phyloP scores from a whole-genome alignment of 306 rosid species.

The Sophora flavescens region DNA sequence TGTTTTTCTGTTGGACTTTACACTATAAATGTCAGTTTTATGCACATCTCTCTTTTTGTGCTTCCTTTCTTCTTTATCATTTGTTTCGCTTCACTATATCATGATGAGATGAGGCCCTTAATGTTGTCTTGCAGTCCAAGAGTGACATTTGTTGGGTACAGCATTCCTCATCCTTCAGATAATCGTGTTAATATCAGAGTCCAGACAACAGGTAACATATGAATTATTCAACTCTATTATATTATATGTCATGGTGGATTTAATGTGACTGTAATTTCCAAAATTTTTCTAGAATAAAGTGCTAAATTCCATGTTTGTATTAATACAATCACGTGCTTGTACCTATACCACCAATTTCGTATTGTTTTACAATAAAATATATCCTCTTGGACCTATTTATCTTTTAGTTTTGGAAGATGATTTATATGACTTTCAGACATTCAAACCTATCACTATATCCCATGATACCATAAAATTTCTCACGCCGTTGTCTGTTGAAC shows the following conservation, averaged over 20 bases:
- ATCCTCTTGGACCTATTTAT: not conserved
- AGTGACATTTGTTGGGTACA: constrained; percentile 68
- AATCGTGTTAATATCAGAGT: constrained; percentile 72
- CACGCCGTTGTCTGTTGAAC: not conserved
- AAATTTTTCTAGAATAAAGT: constrained; percentile 18
- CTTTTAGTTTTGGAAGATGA: constrained; percentile 13
- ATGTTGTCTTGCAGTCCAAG: constrained; percentile 65
- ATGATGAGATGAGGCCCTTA: constrained; percentile 20
- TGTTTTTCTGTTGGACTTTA: not conserved
- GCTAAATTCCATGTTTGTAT: not conserved
- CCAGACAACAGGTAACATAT: constrained; percentile 66
- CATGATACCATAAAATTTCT: not conserved
- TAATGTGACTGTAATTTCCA: not conserved
- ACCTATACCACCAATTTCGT: not conserved
- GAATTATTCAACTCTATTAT: not conserved
- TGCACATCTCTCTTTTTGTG: not conserved
- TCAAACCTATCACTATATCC: not conserved
- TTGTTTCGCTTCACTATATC: not conserved
- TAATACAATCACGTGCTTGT: not conserved
- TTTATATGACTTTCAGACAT: not conserved
- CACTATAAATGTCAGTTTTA: not conserved
- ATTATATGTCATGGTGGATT: not conserved
- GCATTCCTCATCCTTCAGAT: constrained; percentile 85
- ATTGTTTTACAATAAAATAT: not conserved
- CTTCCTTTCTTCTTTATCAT: not conserved